Percentiles rank a stretch among this genome's conserved stretches.
Evolutionary conservation across 2,329 filamentous ascomycete genomes (phyloP).

Genomic region (Fusarium denticulatum): DNA sequence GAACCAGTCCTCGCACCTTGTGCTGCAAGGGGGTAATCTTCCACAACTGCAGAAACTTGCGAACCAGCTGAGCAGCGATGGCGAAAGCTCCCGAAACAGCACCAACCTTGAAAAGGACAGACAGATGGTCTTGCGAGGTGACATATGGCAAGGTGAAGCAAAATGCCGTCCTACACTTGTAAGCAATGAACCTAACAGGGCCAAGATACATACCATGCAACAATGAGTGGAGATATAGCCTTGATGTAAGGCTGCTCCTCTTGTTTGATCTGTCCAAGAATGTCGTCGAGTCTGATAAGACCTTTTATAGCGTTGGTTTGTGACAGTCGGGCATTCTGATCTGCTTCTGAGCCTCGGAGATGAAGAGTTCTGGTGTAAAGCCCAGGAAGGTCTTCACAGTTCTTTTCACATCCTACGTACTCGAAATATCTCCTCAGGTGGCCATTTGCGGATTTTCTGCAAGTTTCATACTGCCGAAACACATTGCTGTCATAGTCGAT

Average conservation of each 20-base stretch:
- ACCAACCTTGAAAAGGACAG: fast-evolving
- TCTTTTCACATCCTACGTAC: fast-evolving
- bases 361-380: not conserved
- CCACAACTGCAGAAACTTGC: not conserved
- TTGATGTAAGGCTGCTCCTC: not conserved
- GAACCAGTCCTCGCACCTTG: not conserved
- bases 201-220: not conserved
- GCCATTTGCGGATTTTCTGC: not conserved
- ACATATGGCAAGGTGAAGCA: not conserved
- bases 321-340: not conserved
- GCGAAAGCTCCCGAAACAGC: fast-evolving
- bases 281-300: not conserved
- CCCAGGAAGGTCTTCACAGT: fast-evolving
- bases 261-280: not conserved
- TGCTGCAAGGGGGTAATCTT: not conserved
- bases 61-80: fast-evolving
- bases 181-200: not conserved
- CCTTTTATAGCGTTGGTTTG: fast-evolving
- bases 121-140: fast-evolving
- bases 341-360: fast-evolving
- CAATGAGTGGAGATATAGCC: fast-evolving
- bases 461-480: not conserved
- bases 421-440: not conserved
- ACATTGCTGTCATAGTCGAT: fast-evolving
- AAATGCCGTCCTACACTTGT: not conserved